Percentiles rank a stretch among this genome's conserved stretches.
These are phyloP conservation scores for Cenchrus fungigraminus DNA, from an alignment of 176 grass and related monocot species.

Conservation along the genomic window DNA sequence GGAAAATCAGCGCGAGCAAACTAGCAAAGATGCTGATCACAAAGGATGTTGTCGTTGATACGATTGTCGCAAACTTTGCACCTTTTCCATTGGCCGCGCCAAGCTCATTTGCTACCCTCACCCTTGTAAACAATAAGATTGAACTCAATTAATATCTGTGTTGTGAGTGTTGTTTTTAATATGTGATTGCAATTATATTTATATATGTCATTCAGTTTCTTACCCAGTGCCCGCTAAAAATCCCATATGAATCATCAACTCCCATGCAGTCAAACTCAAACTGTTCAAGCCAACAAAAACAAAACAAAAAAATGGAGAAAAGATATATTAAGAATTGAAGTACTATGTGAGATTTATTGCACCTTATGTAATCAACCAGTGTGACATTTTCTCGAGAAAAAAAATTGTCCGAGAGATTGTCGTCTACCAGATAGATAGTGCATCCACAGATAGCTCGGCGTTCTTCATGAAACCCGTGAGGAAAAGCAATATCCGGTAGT, in stretches of 20 bases:
- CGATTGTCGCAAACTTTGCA: constrained; percentile 40
- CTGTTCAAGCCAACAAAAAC: neutral
- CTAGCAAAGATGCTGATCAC: constrained; percentile 40
- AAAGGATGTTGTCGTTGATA: constrained; percentile 37
- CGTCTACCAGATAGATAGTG: constrained; percentile 62
- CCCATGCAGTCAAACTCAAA: constrained; percentile 58
- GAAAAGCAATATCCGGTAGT: constrained; percentile 58
- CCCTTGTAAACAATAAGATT: neutral
- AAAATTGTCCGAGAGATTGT: neutral
- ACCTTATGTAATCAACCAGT: neutral
- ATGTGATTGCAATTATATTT: neutral
- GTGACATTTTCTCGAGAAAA: neutral
- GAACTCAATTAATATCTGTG: neutral
- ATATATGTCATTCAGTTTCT: neutral
- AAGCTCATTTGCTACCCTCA: constrained; percentile 51
- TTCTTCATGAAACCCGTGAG: constrained; percentile 61
- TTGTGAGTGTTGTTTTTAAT: no score
- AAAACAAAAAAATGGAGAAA: no score
- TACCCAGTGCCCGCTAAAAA: constrained; percentile 81
- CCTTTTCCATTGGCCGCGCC: constrained; percentile 45
- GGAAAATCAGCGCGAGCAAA: constrained; percentile 23
- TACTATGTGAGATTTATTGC: neutral
- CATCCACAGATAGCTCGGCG: constrained; percentile 61
- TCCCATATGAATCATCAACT: constrained; percentile 79
- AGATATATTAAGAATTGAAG: no score